Evolutionary conservation across 148 eudicot genomes (phyloP).

Genomic region (Vaccinium macrocarpon): DNA sequence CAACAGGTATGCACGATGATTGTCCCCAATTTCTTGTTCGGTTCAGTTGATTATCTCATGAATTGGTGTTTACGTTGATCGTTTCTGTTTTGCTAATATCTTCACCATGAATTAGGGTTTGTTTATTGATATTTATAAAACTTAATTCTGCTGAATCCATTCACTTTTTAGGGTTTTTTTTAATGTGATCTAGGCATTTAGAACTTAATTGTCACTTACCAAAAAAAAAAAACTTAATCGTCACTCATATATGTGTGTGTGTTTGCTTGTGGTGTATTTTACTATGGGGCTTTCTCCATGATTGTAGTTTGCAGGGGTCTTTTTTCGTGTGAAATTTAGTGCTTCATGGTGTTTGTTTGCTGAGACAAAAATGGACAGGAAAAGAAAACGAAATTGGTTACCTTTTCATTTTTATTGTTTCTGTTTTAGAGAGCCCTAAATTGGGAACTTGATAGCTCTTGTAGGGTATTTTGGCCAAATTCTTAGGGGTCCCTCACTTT

Average conservation of each 20-base stretch:
- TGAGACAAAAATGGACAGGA: neutral
- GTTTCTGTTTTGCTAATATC: neutral
- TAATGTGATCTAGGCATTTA: neutral
- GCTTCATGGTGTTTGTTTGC: neutral
- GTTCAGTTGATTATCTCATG: neutral
- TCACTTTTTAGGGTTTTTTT: neutral
- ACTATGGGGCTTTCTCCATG: neutral
- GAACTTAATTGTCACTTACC: neutral
- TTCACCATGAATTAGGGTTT: constrained; percentile 17
- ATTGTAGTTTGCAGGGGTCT: neutral
- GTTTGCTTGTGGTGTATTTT: neutral
- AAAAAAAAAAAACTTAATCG: neutral
- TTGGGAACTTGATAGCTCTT: neutral
- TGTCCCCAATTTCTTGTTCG: neutral
- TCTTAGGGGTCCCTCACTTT: neutral
- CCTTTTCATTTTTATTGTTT: neutral
- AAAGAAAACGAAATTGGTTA: neutral
- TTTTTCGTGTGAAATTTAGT: neutral
- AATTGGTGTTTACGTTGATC: neutral
- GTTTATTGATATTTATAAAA: no score
- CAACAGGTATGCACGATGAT: neutral
- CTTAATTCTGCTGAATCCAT: neutral
- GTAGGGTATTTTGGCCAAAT: neutral
- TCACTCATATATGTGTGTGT: neutral
- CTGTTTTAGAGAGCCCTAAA: neutral